A percentile compares a stretch with the other conserved stretches of the same genome.
phyloP scores from a whole-genome alignment of 2,329 filamentous ascomycete species.

The Periconia sp. region DNA sequence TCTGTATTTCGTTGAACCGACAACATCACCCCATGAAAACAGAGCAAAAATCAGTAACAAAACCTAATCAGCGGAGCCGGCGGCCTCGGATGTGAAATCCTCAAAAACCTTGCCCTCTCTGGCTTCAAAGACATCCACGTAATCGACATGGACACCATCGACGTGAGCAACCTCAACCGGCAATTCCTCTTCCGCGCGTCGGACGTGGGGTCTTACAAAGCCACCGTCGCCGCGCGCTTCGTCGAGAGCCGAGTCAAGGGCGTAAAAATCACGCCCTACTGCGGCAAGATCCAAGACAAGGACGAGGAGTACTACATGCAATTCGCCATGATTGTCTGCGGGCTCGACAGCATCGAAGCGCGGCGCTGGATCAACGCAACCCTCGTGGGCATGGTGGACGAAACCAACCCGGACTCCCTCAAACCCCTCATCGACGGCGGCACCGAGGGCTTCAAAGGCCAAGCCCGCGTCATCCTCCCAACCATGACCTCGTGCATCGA shows the following conservation, averaged over 20 bases:
- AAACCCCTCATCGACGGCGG: slow-evolving; percentile 96
- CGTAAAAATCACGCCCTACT: slow-evolving; percentile 90
- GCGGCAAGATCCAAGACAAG: slow-evolving; percentile 94
- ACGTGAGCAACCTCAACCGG: slow-evolving; percentile 96
- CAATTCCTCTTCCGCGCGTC: slow-evolving; percentile 92
- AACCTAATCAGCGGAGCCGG: slow-evolving; percentile 81
- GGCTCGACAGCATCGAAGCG: slow-evolving; percentile 94
- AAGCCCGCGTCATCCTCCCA: slow-evolving; percentile 87
- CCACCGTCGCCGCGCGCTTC: slow-evolving; percentile 87
- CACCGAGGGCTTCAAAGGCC: slow-evolving; percentile 98
- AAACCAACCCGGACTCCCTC: slow-evolving; percentile 76
- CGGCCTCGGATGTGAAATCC: slow-evolving; percentile 90
- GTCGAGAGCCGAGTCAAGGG: slow-evolving; percentile 88
- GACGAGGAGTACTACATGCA: slow-evolving; percentile 97
- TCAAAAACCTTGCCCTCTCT: slow-evolving; percentile 93
- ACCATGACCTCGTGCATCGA: slow-evolving; percentile 95
- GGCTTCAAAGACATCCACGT: slow-evolving; percentile 98
- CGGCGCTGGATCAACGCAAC: slow-evolving; percentile 98
- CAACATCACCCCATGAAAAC: background rate
- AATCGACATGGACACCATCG: slow-evolving; percentile 99
- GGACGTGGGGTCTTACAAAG: slow-evolving; percentile 92
- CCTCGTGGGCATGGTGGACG: slow-evolving; percentile 85
- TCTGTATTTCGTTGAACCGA: background rate
- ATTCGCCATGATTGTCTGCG: slow-evolving; percentile 91
- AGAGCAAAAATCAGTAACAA: slow-evolving; percentile 29